Conservation (phyloP, 345 rosid species). For the Eucalyptus globulus region DNA sequence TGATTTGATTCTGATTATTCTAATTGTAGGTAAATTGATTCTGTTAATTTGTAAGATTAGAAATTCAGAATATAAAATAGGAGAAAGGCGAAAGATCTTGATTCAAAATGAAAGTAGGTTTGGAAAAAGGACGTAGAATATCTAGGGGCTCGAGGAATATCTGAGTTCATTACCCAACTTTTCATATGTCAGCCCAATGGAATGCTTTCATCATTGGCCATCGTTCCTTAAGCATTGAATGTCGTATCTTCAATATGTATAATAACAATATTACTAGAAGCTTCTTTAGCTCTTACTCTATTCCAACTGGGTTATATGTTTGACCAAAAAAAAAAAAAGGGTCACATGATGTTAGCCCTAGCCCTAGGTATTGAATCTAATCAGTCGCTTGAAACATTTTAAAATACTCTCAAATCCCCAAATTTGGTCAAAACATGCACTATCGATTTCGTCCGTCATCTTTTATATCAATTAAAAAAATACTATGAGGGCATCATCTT, state of each 20-base stretch:
- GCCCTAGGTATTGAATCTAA: too few relatives aligned
- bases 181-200: too few relatives aligned
- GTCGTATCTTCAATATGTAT: not conserved
- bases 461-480: too few relatives aligned
- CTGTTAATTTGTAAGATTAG: rapidly evolving
- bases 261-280: not conserved
- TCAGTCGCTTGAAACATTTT: not conserved
- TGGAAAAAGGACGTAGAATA: not conserved
- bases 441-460: not conserved
- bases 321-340: too few relatives aligned
- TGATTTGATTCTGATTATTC: too few relatives aligned
- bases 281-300: not conserved
- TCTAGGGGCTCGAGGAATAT: not conserved
- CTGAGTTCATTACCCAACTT: not conserved
- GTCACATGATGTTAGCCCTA: not conserved
- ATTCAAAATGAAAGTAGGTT: not conserved
- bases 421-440: too few relatives aligned
- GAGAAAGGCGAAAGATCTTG: too few relatives aligned
- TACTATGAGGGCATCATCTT: not conserved
- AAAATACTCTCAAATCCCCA: not conserved
- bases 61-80: too few relatives aligned
- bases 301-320: too few relatives aligned
- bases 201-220: too few relatives aligned
- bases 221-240: not conserved
- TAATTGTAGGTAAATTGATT: too few relatives aligned